Base-by-base conservation (phyloP, 371 early-diverging fungal genomes). In the Actinomortierella wolfii region DNA sequence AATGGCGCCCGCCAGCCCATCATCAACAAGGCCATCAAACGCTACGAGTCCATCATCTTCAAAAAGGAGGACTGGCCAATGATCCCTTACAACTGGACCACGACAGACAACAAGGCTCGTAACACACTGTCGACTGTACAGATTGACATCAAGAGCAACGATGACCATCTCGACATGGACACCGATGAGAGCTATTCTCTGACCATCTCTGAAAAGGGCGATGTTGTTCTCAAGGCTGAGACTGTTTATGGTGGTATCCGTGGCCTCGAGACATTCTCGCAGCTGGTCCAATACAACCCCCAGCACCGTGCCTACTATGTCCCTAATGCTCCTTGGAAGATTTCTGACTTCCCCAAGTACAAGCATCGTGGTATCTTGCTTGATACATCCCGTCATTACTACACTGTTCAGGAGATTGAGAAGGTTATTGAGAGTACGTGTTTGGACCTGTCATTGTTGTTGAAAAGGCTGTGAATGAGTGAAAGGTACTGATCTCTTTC, bases 371-470 rank as follows among this genome's bases (percentile, higher is more conserved):
- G 93, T 44, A 54, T 93, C 15, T 40, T 88, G 69, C 64, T 93
- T 17, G 93, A 93, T 61, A 89, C 92, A 11, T 61, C 91, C 20
- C 86, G 93, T 59, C 91, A 92, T 78, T 92, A 73, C 57, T 89
- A 84, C 53, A 80, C 88, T 2, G 73, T 91, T 23, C 82, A 76
- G 15, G 83, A 81, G 42, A 76, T 92, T 34, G 75, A 78, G 55
- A 79, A 82, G 57, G 73, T 83, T 25, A 77, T 83, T 17, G 81
- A 85, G 51, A 59, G 69, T 68, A 68, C 59, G 69, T 41, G 17
- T 17, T 17, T 42, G 15, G 15, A 45, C 45, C 15, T 11, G 8
- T 41, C 41, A 41, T 15, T 41, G 41, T 41, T 41, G n/a, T n/a
- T n/a, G n/a, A n/a, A n/a, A n/a, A n/a, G n/a, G n/a, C n/a, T n/a